Base-by-base conservation (phyloP, 768 basidiomycete genomes). In the Lenzites betulinus region DNA sequence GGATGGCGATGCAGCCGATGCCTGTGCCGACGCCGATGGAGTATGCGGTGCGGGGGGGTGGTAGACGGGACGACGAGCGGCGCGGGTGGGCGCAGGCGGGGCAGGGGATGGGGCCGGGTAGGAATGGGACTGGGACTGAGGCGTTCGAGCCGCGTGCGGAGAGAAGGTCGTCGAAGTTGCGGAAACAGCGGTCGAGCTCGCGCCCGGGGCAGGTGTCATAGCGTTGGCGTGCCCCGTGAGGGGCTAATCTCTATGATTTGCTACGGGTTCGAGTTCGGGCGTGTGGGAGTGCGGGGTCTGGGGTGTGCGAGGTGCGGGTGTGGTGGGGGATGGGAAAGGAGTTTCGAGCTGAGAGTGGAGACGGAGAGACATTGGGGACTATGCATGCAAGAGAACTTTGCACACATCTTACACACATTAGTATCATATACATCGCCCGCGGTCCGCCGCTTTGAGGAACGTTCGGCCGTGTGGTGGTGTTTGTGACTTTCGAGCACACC, bases 131-230 rank as follows among this genome's bases (percentile, higher is more conserved):
- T n/a, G n/a, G n/a, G n/a, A n/a, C n/a, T 33, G 30, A 33, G 30
- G 38, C 9, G 38, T 28, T 16, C 51, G 20, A 38, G 28, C 28
- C 22, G 28, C 3, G 50, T 30, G 18, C 41, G 38, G 30, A 33
- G 51, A 35, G 46, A 30, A 30, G 46, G 59, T 22, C 44, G 52
- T 60, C 53, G 52, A 60, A 54, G 59, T n/a, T 54, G 59, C 35
- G 47, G 35, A 53, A 49, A 35, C 46, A 47, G 23, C 43, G 33
- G 22, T 38, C 51, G 38, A 23, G 51, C 20, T 51, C 50, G 20
- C 50, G 23, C 4, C 20, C 51, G 1, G 28, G 22, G 42, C 26
- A 23, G 58, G 13, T 51, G 25, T 60, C 59, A 39, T 60, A 60
- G 59, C 59, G 46, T 59, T 52, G 58, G 58, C 51, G 58, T 36